Percentiles rank a stretch among this genome's conserved stretches.
Conservation (phyloP, 2,329 filamentous ascomycete genomes). For the Aspergillus thermomutatus region DNA sequence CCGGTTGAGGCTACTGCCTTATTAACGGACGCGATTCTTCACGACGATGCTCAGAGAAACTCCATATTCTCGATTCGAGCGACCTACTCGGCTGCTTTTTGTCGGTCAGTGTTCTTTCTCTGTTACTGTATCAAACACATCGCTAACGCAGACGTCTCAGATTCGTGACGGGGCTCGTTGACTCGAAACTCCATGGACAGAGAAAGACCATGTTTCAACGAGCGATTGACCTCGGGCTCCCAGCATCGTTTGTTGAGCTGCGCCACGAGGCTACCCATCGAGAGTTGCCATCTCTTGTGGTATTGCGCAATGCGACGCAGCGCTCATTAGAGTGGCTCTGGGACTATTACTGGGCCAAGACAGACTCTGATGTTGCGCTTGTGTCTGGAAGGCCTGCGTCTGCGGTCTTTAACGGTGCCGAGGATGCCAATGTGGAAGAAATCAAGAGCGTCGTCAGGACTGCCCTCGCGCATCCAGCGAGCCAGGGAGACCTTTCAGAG, state of each 20-base stretch:
- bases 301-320: constrained; percentile 66
- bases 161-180: constrained; percentile 45
- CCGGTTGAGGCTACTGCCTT: constrained; percentile 46
- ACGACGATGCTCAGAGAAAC: constrained; percentile 39
- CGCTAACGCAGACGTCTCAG: constrained; percentile 17
- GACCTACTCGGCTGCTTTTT: constrained; percentile 45
- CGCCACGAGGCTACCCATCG: constrained; percentile 89
- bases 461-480: constrained; percentile 16
- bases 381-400: not conserved
- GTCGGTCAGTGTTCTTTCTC: constrained; percentile 32
- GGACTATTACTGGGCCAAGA: constrained; percentile 74
- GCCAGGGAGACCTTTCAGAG: constrained; percentile 8
- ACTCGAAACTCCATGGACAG: constrained; percentile 40
- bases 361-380: constrained; percentile 34
- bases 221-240: constrained; percentile 40
- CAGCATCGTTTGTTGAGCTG: constrained; percentile 77
- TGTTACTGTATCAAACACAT: not conserved
- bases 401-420: constrained; percentile 1
- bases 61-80: constrained; percentile 45
- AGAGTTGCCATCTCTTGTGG: constrained; percentile 71
- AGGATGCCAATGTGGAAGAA: constrained; percentile 9
- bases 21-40: constrained; percentile 45
- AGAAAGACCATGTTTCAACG: constrained; percentile 46
- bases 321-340: constrained; percentile 81
- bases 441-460: constrained; percentile 17